Conservation (phyloP, 805 yeast species). For the Kodamaea sagamina region DNA sequence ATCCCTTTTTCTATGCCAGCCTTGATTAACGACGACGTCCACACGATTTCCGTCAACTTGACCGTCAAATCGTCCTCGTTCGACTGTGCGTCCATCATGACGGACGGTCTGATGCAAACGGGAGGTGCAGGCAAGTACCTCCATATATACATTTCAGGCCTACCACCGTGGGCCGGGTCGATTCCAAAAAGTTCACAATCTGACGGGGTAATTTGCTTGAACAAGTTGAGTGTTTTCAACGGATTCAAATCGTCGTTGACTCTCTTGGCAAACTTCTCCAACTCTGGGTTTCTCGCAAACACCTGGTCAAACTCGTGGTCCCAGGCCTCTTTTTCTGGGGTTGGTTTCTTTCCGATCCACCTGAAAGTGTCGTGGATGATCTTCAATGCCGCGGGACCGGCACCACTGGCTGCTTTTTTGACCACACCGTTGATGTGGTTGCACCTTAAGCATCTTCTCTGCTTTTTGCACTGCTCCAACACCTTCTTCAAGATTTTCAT, state of each 20-base stretch:
- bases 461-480: conserved; percentile 92
- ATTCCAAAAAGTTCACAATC: conserved; percentile 94
- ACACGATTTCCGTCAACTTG: conserved; percentile 91
- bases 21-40: conserved; percentile 91
- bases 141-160: conserved; percentile 98
- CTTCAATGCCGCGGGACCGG: conserved; percentile 90
- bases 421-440: conserved; percentile 94
- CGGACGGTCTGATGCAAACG: conserved; percentile 97
- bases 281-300: conserved; percentile 74
- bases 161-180: conserved; percentile 81
- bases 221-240: conserved; percentile 78
- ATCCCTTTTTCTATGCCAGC: conserved; percentile 96
- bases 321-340: conserved; percentile 84
- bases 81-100: conserved; percentile 85
- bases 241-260: conserved; percentile 95
- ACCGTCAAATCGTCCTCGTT: conserved; percentile 98
- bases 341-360: conserved; percentile 89
- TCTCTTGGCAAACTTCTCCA: conserved; percentile 81
- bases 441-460: conserved; percentile 86
- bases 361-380: conserved; percentile 94
- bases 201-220: conserved; percentile 79
- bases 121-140: conserved; percentile 98
- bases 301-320: conserved; percentile 83
- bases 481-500: conserved; percentile 85
- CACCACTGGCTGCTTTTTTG: conserved; percentile 90